phyloP scores from a whole-genome alignment of 495 filamentous ascomycete species.

The Cairneyella variabilis region DNA sequence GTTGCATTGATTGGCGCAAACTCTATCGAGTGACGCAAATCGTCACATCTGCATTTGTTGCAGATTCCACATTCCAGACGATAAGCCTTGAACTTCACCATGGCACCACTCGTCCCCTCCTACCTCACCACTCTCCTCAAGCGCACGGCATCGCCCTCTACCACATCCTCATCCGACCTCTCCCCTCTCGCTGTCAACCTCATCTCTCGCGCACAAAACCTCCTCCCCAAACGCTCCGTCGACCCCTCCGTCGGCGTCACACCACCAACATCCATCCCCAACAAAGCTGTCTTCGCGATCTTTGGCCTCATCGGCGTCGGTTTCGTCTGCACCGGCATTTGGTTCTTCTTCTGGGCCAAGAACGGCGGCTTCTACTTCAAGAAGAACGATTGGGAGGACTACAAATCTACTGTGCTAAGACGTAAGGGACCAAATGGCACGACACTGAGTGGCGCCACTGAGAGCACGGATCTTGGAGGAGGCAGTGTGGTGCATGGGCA shows the following conservation, averaged over 20 bases:
- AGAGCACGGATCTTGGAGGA: slow-evolving; percentile 74
- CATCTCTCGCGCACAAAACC: slow-evolving; percentile 7
- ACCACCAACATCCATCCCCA: slow-evolving; percentile 70
- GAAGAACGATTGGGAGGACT: slow-evolving; percentile 91
- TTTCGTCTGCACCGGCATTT: slow-evolving; percentile 74
- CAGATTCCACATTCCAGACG: slow-evolving; percentile 4
- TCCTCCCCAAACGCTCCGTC: slow-evolving; percentile 11
- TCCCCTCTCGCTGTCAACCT: slow-evolving; percentile 13
- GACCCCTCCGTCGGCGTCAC: slow-evolving; percentile 46
- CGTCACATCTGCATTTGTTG: slow-evolving; percentile 7
- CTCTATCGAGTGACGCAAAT: slow-evolving; percentile 5
- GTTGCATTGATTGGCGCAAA: slow-evolving; percentile 1
- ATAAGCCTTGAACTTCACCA: slow-evolving; percentile 2
- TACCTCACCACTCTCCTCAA: slow-evolving; percentile 20
- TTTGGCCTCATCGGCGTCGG: slow-evolving; percentile 80
- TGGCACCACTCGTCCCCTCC: slow-evolving; percentile 22
- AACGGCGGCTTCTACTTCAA: slow-evolving; percentile 90
- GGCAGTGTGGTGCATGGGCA: slow-evolving; percentile 34
- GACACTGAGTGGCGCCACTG: slow-evolving; percentile 74
- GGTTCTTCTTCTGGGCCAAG: slow-evolving; percentile 99
- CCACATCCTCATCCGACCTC: slow-evolving; percentile 6
- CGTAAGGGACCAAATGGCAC: slow-evolving; percentile 86
- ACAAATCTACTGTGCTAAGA: slow-evolving; percentile 93
- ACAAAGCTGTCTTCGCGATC: slow-evolving; percentile 73
- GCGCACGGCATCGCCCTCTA: slow-evolving; percentile 7